phyloP scores from a whole-genome alignment of 352 stramenopile species.

The Globisporangium barbulae region DNA sequence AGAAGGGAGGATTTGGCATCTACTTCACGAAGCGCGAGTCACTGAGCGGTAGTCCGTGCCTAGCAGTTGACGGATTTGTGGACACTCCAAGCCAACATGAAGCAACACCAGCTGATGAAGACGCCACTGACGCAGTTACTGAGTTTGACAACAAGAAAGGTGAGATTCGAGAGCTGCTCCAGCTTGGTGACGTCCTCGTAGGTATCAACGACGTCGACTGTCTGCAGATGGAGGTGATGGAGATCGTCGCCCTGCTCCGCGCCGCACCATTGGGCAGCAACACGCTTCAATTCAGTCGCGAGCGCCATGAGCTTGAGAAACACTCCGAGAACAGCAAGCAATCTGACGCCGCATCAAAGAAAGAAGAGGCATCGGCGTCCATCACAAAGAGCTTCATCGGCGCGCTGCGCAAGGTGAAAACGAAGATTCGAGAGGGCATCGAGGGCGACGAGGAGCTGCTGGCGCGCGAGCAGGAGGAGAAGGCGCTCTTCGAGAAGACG shows the following conservation, averaged over 20 bases:
- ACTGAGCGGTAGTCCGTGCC: background rate
- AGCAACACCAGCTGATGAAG: background rate
- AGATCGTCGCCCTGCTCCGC: conserved; percentile 30
- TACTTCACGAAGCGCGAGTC: conserved; percentile 33
- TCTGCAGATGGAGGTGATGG: conserved; percentile 19
- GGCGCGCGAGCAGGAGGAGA: conserved; percentile 34
- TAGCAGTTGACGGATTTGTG: conserved; percentile 42
- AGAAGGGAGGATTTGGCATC: conserved; percentile 32
- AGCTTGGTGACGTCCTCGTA: conserved; percentile 34
- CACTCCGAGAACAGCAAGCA: background rate
- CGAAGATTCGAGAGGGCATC: conserved; percentile 54
- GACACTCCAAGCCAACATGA: conserved; percentile 1
- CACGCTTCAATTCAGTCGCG: conserved; percentile 31
- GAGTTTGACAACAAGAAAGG: background rate
- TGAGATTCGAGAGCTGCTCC: conserved; percentile 15
- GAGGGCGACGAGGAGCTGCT: conserved; percentile 36
- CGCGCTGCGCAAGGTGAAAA: conserved; percentile 52
- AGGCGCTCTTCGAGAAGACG: conserved; percentile 46
- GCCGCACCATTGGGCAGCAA: conserved; percentile 26
- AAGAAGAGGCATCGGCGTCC: conserved; percentile 3
- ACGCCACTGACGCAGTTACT: background rate
- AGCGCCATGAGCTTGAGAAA: background rate
- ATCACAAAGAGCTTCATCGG: conserved; percentile 44
- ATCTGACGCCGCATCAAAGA: background rate
- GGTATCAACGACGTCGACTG: conserved; percentile 32